Base-by-base conservation (phyloP, 1,139 yeast genomes). In the Geotrichum carabidarum region DNA sequence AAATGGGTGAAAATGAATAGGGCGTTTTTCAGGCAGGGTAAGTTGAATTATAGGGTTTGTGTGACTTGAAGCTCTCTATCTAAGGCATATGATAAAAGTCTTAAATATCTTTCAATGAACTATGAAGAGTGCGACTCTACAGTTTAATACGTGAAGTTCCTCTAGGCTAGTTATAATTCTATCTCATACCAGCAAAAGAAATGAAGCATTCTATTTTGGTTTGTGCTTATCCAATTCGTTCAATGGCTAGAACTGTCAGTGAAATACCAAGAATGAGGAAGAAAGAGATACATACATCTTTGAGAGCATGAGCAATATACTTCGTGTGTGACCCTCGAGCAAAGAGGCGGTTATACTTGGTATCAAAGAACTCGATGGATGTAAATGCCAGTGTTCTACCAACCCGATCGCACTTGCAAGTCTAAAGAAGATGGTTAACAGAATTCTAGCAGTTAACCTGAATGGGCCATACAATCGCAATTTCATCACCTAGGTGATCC, bases 271-370 rank as follows among this genome's bases (percentile, higher is more conserved):
- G 36, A 2, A 43, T 4, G 6, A 12, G 17, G 11, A 9, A 11
- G 27, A n/a, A 15, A 5, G n/a, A 14, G 15, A 30, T 44, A 59
- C 72, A 62, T 57, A 68, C 73, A 56, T 73, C 71, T 40, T 65
- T 68, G 53, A 63, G 56, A 2, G 77, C 77, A 34, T 62, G 63
- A 9, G 71, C 68, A 46, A 74, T 65, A 58, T 71, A 72, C 61
- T 74, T 74, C 9, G 78, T 74, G 59, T 74, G 78, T 31, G 72
- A 68, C 5, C 78, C 78, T 8, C 76, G 62, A 8, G 78, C 78
- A 56, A 74, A 70, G 45, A 74, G 59, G 27, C 59, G 53, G 31
- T 61, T 60, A 36, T 65, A 58, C 12, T 60, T 54, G 27, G 58
- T 59, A 47, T 68, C 62, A 55, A 57, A 64, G 48, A 74, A 67